Conservation (phyloP, 192 early-diverging fungal species). For the Coemansia sp. region DNA sequence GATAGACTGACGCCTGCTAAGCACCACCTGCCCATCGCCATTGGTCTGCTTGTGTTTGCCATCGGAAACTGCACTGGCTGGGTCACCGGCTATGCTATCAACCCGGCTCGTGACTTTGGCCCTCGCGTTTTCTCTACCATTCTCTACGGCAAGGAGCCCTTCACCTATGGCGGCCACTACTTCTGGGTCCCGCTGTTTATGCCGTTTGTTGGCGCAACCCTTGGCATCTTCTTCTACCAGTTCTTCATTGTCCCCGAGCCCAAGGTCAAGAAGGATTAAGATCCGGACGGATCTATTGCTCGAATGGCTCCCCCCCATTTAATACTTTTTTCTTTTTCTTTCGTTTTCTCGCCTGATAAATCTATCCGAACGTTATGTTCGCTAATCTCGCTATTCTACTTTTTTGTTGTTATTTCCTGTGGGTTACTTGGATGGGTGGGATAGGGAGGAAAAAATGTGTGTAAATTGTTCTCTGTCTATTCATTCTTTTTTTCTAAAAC, state of each 20-base stretch:
- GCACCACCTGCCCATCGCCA: conserved; percentile 58
- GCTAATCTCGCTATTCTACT: neutral
- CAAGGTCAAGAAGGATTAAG: conserved; percentile 47
- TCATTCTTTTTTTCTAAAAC: no score
- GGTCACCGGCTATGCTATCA: conserved; percentile 70
- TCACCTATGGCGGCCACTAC: conserved; percentile 69
- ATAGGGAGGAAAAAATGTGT: neutral
- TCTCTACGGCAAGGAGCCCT: conserved; percentile 66
- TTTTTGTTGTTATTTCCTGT: neutral
- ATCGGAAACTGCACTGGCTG: conserved; percentile 67
- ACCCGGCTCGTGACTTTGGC: conserved; percentile 80
- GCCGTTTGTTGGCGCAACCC: conserved; percentile 64
- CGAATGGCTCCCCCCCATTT: no score
- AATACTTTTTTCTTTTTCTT: neutral
- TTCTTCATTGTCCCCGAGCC: conserved; percentile 59
- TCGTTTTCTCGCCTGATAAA: neutral
- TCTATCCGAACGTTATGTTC: no score
- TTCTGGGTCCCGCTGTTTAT: conserved; percentile 70
- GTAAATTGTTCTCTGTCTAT: no score
- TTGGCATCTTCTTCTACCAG: conserved; percentile 63
- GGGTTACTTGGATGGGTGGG: neutral
- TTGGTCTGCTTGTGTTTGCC: conserved; percentile 62
- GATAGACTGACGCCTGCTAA: conserved; percentile 59
- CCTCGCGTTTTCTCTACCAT: conserved; percentile 71
- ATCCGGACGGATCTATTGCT: neutral